These are phyloP conservation scores for Cystofilobasidium macerans DNA, from an alignment of 768 basidiomycete species.

Conservation along the genomic window DNA sequence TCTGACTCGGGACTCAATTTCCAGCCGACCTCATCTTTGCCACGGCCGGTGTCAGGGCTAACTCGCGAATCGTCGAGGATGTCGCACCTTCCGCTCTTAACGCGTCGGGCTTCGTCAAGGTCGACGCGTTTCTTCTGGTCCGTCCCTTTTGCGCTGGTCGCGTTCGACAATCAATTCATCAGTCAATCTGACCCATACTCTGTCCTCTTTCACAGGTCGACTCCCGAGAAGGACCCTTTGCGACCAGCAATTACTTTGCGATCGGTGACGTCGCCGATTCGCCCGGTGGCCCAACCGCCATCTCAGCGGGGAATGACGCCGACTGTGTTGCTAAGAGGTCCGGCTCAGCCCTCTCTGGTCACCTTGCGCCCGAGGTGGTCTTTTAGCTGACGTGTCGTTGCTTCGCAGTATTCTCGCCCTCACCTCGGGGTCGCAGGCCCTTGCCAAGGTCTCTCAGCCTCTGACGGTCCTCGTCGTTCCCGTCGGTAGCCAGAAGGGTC, in stretches of 20 bases:
- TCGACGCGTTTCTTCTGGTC: constrained; percentile 3
- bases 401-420: constrained; percentile 5
- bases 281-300: constrained; percentile 7
- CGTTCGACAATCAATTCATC: neutral
- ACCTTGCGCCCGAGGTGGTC: too few relatives aligned
- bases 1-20: neutral
- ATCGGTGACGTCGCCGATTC: constrained; percentile 13
- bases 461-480: constrained; percentile 1
- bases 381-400: neutral
- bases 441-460: neutral
- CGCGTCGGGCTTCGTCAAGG: constrained; percentile 6
- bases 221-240: neutral
- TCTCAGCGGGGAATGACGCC: constrained; percentile 9
- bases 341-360: neutral
- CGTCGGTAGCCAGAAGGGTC: constrained; percentile 7
- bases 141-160: neutral
- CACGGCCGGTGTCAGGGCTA: constrained; percentile 12
- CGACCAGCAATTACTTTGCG: constrained; percentile 7
- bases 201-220: neutral
- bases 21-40: constrained; percentile 18
- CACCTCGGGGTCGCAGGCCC: neutral
- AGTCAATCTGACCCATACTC: neutral
- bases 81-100: neutral
- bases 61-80: constrained; percentile 6
- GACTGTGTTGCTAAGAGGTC: neutral